Percentiles rank a stretch among this genome's conserved stretches.
Conservation (phyloP, 805 yeast species). For the Ogataea thermomethanolica region DNA sequence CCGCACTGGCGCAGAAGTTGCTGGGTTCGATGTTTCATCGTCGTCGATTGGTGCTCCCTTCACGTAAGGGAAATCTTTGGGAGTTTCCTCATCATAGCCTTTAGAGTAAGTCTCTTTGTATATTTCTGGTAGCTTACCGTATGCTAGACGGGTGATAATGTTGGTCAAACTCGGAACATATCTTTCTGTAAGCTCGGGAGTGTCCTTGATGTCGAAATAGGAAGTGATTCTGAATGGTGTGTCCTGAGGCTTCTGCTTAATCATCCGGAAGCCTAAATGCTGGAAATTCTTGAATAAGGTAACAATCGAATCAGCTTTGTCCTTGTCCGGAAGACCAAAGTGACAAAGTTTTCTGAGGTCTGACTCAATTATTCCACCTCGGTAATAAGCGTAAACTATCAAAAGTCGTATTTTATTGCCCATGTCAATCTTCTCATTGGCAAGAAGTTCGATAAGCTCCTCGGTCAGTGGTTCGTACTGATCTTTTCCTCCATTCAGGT, state of each 20-base stretch:
- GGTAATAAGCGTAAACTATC: conserved; percentile 67
- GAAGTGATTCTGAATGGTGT: conserved; percentile 46
- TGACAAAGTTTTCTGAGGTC: conserved; percentile 70
- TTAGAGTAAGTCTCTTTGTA: conserved; percentile 18
- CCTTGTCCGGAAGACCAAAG: conserved; percentile 40
- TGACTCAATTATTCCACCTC: conserved; percentile 74
- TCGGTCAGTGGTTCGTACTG: conserved; percentile 53
- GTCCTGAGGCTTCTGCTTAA: conserved; percentile 38
- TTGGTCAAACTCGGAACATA: conserved; percentile 29
- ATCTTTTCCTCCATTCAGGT: conserved; percentile 61
- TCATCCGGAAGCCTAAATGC: conserved; percentile 33
- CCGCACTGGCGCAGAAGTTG: conserved; percentile 16
- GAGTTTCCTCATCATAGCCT: conserved; percentile 35
- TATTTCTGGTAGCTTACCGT: conserved; percentile 28
- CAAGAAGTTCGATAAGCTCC: conserved; percentile 53
- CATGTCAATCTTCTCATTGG: conserved; percentile 44
- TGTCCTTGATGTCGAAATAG: conserved; percentile 47
- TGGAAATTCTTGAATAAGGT: conserved; percentile 56
- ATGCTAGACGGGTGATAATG: conserved; percentile 25
- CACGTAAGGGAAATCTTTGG: conserved; percentile 51
- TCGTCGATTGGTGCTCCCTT: conserved; percentile 31
- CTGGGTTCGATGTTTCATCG: conserved; percentile 12
- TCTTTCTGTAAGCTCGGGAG: conserved; percentile 25
- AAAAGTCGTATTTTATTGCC: conserved; percentile 75
- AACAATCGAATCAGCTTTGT: conserved; percentile 37